Evolutionary conservation across 140 eudicot genomes (phyloP).

Genomic region (Cichorium intybus): DNA sequence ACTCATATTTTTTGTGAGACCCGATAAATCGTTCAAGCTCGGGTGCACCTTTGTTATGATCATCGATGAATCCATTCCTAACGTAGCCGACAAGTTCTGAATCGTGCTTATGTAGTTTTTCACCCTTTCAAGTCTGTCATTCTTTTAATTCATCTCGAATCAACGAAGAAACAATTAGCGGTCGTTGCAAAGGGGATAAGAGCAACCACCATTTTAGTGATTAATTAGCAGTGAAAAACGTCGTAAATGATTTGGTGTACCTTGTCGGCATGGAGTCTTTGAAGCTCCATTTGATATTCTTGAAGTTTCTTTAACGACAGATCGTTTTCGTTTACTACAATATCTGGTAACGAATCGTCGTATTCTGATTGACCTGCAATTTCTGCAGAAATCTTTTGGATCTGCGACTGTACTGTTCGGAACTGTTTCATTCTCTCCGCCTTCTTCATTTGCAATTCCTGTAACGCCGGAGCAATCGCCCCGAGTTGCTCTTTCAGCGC

Average conservation of each 20-base stretch:
- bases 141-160: conserved; percentile 38
- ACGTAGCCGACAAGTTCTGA: conserved; percentile 52
- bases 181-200: neutral
- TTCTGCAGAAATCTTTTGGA: conserved; percentile 70
- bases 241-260: conserved; percentile 30
- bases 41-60: conserved; percentile 91
- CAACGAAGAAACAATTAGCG: neutral
- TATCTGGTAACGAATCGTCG: conserved; percentile 46
- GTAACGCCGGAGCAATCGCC: conserved; percentile 73
- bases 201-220: neutral
- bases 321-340: conserved; percentile 64
- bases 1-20: conserved; percentile 82
- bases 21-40: conserved; percentile 85
- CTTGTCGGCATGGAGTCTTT: conserved; percentile 79
- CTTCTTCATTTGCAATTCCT: conserved; percentile 69
- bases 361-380: conserved; percentile 75
- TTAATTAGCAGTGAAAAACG: neutral
- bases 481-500: conserved; percentile 78
- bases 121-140: conserved; percentile 76
- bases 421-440: conserved; percentile 80
- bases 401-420: conserved; percentile 62
- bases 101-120: conserved; percentile 56
- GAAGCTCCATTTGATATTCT: conserved; percentile 82
- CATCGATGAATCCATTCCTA: conserved; percentile 89
- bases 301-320: conserved; percentile 83